Evolutionary conservation across 164 flowering plant genomes (phyloP), one percentile per base, ranked within the genome.

Genomic region (Aristolochia californica): DNA sequence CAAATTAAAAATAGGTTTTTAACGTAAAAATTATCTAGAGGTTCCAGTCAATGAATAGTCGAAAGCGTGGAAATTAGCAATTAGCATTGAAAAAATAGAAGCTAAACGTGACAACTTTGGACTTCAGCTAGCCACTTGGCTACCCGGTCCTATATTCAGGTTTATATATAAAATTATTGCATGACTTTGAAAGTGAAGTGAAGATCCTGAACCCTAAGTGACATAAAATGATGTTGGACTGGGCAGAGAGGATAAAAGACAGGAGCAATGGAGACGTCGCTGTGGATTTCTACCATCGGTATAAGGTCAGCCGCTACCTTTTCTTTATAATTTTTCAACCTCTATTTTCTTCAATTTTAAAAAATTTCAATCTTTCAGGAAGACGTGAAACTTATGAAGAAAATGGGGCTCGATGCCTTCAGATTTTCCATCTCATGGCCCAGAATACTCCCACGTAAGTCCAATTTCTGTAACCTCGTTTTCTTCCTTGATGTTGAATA

Each of bases 391-490:
- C 57, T 80, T 13, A 74, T 82, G 76, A 80, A 80, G 30, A 63
- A 75, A 23, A 64, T 79, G 65, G 75, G 77, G 0, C 13, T 83
- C 13, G 82, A 83, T 56, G 87, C 82, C n/a, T 85, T 70, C 57
- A 76, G 89, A 54, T 76, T 87, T 53, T 87, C 95, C 28, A 83
- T 87, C 48, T 87, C 95, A 4, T 87, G 95, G 95, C 23, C 91
- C 0, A 72, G 91, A 68, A 22, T 85, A 24, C 57, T 87, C 12
- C 87, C 89, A 5, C 44, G 86, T 83, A 77, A 69, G 77, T 44
- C 15, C 12, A 18, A 20, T 13, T 7, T 21, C 54, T n/a, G 9
- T 8, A 16, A 47, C 8, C 0, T 47, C 18, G 1, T 52, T 15
- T 20, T 25, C 24, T 4, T 52, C 10, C 11, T 52, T 52, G 25